These are phyloP conservation scores for Bipolaris sorokiniana DNA, from an alignment of 2,329 filamentous ascomycete genomes.

Conservation along the genomic window DNA sequence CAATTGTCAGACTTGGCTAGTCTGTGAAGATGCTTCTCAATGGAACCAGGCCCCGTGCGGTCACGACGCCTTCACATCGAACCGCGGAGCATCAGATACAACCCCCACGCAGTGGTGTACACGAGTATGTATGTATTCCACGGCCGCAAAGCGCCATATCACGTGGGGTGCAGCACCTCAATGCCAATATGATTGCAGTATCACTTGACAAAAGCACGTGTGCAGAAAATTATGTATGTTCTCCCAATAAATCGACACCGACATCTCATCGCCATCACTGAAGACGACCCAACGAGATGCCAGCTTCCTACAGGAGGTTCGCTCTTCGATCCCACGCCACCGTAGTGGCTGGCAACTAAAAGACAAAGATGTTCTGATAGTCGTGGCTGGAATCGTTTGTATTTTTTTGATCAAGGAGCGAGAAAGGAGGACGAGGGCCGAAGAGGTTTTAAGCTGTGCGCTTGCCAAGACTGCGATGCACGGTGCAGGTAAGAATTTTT, in stretches of 20 bases:
- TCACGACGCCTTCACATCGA: not conserved
- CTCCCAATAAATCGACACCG: slow-evolving; percentile 74
- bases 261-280: slow-evolving; percentile 71
- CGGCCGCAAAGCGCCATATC: not conserved
- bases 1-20: not conserved
- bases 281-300: slow-evolving; percentile 71
- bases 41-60: too few relatives aligned
- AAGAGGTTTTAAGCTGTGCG: slow-evolving; percentile 30
- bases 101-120: not conserved
- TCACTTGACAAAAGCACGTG: not conserved
- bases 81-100: not conserved
- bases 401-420: slow-evolving; percentile 65
- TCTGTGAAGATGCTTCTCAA: not conserved
- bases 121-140: not conserved
- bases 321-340: slow-evolving; percentile 69
- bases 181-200: not conserved
- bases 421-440: slow-evolving; percentile 46
- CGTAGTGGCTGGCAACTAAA: slow-evolving; percentile 70
- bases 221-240: slow-evolving; percentile 54
- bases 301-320: slow-evolving; percentile 68
- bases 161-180: not conserved
- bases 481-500: not conserved
- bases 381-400: slow-evolving; percentile 71
- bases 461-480: slow-evolving; percentile 14
- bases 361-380: slow-evolving; percentile 62